Evolutionary conservation across 371 early-diverging fungal species (phyloP).

Genomic region (Blakeslea trispora): DNA sequence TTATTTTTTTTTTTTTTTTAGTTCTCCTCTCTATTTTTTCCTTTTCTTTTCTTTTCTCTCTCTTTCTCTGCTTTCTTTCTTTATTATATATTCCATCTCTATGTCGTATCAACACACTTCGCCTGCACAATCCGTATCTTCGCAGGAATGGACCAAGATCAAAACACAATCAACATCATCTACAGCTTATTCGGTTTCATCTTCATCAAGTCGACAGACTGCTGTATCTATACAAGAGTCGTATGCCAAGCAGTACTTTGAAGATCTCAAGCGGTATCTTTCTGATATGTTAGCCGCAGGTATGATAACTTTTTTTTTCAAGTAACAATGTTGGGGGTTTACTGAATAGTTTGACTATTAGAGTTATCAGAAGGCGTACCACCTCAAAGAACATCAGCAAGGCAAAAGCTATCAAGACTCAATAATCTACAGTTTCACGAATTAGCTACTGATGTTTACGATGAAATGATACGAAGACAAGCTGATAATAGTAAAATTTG

Average conservation of each 20-base stretch:
- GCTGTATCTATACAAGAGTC: constrained; percentile 34
- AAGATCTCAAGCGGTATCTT: constrained; percentile 42
- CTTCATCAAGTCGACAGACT: constrained; percentile 33
- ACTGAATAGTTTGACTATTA: constrained; percentile 10
- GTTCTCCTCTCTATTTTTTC: background rate
- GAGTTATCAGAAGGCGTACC: constrained; percentile 53
- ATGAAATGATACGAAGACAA: constrained; percentile 77
- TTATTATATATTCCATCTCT: background rate
- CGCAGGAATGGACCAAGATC: constrained; percentile 42
- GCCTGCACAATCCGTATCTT: constrained; percentile 19
- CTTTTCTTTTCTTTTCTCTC: background rate
- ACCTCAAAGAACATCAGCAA: constrained; percentile 65
- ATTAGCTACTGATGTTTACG: constrained; percentile 93
- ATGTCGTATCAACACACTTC: constrained; percentile 38
- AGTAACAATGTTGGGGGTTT: too few relatives aligned
- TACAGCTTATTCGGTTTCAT: constrained; percentile 37
- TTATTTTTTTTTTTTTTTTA: too few relatives aligned
- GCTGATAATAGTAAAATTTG: background rate
- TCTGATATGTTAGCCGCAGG: constrained; percentile 39
- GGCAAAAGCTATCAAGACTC: constrained; percentile 85
- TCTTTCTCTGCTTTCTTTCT: background rate
- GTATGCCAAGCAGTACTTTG: constrained; percentile 43
- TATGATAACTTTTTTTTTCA: constrained; percentile 17
- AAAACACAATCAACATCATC: constrained; percentile 37
- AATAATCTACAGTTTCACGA: constrained; percentile 89